Conservation (phyloP, 495 filamentous ascomycete species). For the Penicillium canescens region DNA sequence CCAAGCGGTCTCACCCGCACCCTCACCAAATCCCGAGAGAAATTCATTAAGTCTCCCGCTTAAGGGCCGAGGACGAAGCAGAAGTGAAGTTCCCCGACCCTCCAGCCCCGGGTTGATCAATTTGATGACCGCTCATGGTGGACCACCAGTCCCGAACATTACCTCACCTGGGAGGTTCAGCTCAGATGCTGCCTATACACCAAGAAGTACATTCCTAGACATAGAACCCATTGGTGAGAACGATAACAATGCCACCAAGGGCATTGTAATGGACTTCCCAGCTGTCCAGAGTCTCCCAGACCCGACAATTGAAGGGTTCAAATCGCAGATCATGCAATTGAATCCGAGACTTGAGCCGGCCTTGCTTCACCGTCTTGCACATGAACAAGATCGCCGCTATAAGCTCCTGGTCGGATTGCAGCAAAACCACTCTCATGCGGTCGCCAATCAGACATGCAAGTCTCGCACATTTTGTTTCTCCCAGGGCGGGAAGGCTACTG, state of each 20-base stretch:
- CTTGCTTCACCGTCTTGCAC: constrained; percentile 79
- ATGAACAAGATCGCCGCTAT: constrained; percentile 78
- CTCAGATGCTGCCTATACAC: constrained; percentile 5
- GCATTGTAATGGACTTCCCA: constrained; percentile 51
- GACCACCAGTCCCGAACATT: constrained; percentile 47
- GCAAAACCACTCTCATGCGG: constrained; percentile 65
- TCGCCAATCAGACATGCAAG: constrained; percentile 55
- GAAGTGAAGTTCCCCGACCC: constrained; percentile 66
- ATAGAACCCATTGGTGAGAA: constrained; percentile 37
- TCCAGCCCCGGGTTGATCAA: constrained; percentile 42
- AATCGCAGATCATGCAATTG: constrained; percentile 67
- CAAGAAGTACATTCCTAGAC: neutral
- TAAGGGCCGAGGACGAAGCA: constrained; percentile 66
- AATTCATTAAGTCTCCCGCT: constrained; percentile 53
- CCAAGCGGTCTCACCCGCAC: constrained; percentile 34
- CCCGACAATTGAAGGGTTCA: constrained; percentile 77
- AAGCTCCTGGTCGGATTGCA: constrained; percentile 73
- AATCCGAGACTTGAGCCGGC: constrained; percentile 69
- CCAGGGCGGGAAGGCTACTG: constrained; percentile 58
- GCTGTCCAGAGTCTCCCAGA: constrained; percentile 52
- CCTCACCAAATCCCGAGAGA: constrained; percentile 48
- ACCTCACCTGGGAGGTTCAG: constrained; percentile 33
- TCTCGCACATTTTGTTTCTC: constrained; percentile 63
- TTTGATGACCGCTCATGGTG: constrained; percentile 50
- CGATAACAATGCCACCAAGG: constrained; percentile 48